Evolutionary conservation across 257 asterid genomes (phyloP).

Genomic region (Rehmannia glutinosa): DNA sequence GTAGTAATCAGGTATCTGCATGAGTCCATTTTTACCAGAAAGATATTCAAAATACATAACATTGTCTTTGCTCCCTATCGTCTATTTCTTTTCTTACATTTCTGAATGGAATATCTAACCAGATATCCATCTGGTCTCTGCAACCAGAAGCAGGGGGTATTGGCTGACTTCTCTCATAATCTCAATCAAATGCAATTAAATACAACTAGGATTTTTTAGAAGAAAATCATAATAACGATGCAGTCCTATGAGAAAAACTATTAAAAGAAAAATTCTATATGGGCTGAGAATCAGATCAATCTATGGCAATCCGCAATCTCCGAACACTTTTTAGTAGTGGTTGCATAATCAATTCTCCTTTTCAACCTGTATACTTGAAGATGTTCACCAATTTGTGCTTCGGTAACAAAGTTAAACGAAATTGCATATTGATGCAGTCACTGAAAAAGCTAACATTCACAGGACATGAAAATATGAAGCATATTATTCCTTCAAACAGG

Average conservation of each 20-base stretch:
- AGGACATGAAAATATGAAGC: too few relatives aligned
- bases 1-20: neutral
- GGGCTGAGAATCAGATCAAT: neutral
- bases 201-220: neutral
- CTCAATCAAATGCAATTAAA: constrained; percentile 7
- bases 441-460: neutral
- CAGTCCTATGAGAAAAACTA: neutral
- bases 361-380: neutral
- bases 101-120: neutral
- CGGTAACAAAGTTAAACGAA: neutral
- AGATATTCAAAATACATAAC: neutral
- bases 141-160: constrained; percentile 1
- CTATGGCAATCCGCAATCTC: neutral
- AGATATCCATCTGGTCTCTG: neutral
- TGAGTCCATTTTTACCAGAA: neutral
- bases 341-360: neutral
- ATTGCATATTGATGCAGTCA: neutral
- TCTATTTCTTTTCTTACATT: neutral
- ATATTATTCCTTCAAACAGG: neutral
- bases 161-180: neutral
- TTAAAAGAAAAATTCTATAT: neutral
- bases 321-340: neutral
- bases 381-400: neutral
- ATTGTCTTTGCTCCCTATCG: neutral
- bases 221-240: neutral